Conservation (phyloP, 805 yeast species). For the Candida michaelii region DNA sequence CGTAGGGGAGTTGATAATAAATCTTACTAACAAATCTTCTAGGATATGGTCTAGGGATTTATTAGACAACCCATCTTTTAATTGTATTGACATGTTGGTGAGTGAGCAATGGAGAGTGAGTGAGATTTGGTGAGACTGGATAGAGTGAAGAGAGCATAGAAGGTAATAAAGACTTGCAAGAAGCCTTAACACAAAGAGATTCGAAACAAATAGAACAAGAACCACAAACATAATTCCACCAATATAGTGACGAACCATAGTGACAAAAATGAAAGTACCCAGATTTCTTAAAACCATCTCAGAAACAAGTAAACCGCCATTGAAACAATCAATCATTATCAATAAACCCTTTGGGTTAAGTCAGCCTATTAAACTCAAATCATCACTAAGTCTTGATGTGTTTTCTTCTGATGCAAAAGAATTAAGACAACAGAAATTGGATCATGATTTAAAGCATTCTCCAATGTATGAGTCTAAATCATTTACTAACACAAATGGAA, state of each 20-base stretch:
- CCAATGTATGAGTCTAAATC: conserved; percentile 45
- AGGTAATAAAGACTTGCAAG: too few relatives aligned
- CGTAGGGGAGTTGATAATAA: conserved; percentile 85
- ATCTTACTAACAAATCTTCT: conserved; percentile 86
- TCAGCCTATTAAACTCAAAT: conserved; percentile 17
- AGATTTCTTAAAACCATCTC: conserved; percentile 36
- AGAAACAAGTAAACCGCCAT: conserved; percentile 41
- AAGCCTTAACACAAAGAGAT: too few relatives aligned
- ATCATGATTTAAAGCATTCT: conserved; percentile 43
- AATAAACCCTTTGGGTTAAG: conserved; percentile 42
- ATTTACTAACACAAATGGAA: conserved; percentile 74
- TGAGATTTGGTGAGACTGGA: neutral
- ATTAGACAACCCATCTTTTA: conserved; percentile 55
- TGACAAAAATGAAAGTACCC: conserved; percentile 19
- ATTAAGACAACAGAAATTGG: conserved; percentile 36
- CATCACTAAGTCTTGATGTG: conserved; percentile 23
- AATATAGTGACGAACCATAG: neutral
- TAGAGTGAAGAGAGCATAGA: too few relatives aligned
- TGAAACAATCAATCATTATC: conserved; percentile 29
- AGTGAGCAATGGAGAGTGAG: conserved; percentile 4
- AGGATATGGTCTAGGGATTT: conserved; percentile 70
- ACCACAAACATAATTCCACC: too few relatives aligned
- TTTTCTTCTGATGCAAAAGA: conserved; percentile 38
- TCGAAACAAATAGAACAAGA: too few relatives aligned
- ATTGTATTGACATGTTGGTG: conserved; percentile 55